Percentiles rank a stretch among this genome's conserved stretches.
These are phyloP conservation scores for Cylindrotheca fusiformis DNA, from an alignment of 108 stramenopile genomes.

Conservation along the genomic window DNA sequence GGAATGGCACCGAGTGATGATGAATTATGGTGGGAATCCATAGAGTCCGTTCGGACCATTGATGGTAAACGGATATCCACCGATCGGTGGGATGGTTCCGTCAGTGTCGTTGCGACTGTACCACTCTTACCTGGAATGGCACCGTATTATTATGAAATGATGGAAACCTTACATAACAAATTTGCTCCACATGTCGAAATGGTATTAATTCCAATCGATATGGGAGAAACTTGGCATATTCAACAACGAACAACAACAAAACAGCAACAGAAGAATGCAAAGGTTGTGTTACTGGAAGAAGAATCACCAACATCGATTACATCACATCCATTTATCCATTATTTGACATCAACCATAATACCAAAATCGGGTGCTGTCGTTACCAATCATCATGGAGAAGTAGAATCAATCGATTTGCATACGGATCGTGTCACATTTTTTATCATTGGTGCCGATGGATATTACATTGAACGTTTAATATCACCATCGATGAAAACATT, in stretches of 20 bases:
- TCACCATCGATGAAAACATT: conserved; percentile 21
- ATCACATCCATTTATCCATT: conserved; percentile 26
- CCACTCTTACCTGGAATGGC: conserved; percentile 31
- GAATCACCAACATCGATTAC: conserved; percentile 6
- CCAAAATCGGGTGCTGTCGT: conserved; percentile 15
- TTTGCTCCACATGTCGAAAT: conserved; percentile 24
- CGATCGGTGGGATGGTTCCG: conserved; percentile 31
- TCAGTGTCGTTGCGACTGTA: conserved; percentile 13
- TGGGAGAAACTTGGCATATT: conserved; percentile 8
- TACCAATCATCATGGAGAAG: conserved; percentile 13
- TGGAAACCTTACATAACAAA: conserved; percentile 24
- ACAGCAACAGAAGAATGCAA: conserved; percentile 1
- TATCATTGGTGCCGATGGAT: conserved; percentile 33
- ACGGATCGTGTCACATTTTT: conserved; percentile 27
- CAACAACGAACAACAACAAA: too few species aligned
- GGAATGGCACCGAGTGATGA: too few species aligned
- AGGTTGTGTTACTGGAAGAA: conserved; percentile 33
- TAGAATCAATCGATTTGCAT: conserved; percentile 6
- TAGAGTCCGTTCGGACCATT: conserved; percentile 13
- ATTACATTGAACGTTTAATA: conserved; percentile 26
- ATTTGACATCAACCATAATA: too few species aligned
- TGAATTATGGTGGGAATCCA: too few species aligned
- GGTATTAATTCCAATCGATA: conserved; percentile 32
- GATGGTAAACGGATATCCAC: conserved; percentile 9
- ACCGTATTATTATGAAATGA: conserved; percentile 32